Evolutionary conservation across 164 flowering plant genomes (phyloP), one percentile per base, ranked within the genome.

Genomic region (Santalum album): DNA sequence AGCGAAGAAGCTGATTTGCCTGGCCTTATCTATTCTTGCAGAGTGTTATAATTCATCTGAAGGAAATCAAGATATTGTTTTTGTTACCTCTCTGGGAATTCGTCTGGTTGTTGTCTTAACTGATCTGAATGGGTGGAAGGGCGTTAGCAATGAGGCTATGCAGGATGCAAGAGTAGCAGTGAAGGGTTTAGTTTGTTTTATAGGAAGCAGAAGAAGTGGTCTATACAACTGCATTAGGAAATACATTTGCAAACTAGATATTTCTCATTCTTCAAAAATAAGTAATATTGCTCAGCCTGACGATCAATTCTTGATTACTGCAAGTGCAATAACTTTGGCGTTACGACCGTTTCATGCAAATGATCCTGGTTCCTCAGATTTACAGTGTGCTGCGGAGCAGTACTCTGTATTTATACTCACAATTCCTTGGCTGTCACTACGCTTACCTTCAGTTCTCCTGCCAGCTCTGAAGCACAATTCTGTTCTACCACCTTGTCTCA

Each of bases 381-480:
- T 69, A 45, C 70, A 65, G 51, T 60, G 55, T 65, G 84, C 77
- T 65, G 78, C 78, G 18, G 80, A 75, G 51, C 78, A 74, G 61
- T 86, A 74, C 60, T 72, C 74, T 53, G 54, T 77, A 23, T 69
- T 49, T 61, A 49, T 94, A 43, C 89, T 94, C 34, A 82, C 99
- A 47, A 70, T 90, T 67, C 97, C 99, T 45, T 75, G 83, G 78
- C 73, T 94, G 53, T 49, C 66, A 66, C 82, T 82, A 62, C 84
- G 89, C 40, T 62, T 90, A 29, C 96, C 99, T 49, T 60, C 75
- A 47, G 66, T 78, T 63, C 87, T 94, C 7, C 25, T 84, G 51
- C 87, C 92, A 69, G 92, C 99, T 66, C 55, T 94, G 73, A 87
- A 66, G 74, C 99, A 94, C 65, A 69, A 61, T 45, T 78, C 86